Percentiles rank a stretch among this genome's conserved stretches.
phyloP scores from a whole-genome alignment of 2,329 filamentous ascomycete genomes.

The Fusarium devonianum region DNA sequence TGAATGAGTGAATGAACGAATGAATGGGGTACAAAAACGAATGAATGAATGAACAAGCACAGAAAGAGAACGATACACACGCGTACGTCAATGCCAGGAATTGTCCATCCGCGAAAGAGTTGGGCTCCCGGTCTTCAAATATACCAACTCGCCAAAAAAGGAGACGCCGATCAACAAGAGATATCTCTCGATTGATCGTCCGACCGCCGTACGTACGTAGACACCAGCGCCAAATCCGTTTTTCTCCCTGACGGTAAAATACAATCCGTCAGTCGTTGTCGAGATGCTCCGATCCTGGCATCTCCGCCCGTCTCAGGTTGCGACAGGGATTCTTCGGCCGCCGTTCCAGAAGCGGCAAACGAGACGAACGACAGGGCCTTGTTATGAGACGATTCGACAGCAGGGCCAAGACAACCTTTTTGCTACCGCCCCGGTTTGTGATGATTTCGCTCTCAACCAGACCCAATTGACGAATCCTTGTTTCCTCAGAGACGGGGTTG shows the following conservation, averaged over 20 bases:
- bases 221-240: not conserved
- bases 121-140: constrained; percentile 17
- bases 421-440: constrained; percentile 7
- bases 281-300: constrained; percentile 13
- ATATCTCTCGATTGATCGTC: constrained; percentile 5
- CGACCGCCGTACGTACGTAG: constrained; percentile 13
- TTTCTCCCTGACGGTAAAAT: constrained; percentile 32
- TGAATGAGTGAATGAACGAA: constrained; percentile 8
- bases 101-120: not conserved
- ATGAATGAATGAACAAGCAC: constrained; percentile 3
- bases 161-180: constrained; percentile 7
- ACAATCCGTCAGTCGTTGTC: constrained; percentile 31
- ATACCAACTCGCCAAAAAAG: not conserved
- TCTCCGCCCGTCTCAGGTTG: constrained; percentile 40
- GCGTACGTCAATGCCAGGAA: constrained; percentile 15
- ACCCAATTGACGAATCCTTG: not conserved
- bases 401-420: constrained; percentile 5
- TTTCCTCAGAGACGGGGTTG: not conserved
- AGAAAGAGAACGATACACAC: constrained; percentile 8
- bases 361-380: not conserved
- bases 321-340: constrained; percentile 23
- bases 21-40: not conserved
- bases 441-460: constrained; percentile 6
- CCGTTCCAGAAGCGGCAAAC: constrained; percentile 9
- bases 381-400: constrained; percentile 15